Conservation (phyloP, 768 basidiomycete genomes). For the Naematelia encephala region DNA sequence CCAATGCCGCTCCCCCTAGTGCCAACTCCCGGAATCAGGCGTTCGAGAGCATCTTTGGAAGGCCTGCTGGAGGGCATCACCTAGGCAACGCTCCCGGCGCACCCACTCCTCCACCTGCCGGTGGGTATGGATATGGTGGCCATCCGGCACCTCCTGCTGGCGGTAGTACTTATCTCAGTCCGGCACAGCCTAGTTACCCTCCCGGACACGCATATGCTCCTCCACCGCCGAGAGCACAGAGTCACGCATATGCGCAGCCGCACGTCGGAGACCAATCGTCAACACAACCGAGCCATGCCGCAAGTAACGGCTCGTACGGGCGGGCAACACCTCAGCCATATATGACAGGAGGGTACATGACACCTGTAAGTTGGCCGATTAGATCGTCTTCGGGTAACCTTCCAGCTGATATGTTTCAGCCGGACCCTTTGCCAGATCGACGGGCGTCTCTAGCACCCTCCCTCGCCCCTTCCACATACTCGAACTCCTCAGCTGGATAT, state of each 20-base stretch:
- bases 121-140: conserved; percentile 6
- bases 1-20: conserved; percentile 8
- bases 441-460: conserved; percentile 41
- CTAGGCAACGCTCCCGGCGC: conserved; percentile 14
- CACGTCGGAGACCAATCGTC: conserved; percentile 16
- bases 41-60: conserved; percentile 50
- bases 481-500: conserved; percentile 32
- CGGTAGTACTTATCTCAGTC: conserved; percentile 22
- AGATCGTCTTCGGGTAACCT: background rate
- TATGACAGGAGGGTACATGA: background rate
- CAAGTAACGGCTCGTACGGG: conserved; percentile 3
- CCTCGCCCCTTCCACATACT: conserved; percentile 36
- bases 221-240: conserved; percentile 14
- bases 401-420: conserved; percentile 2
- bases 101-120: conserved; percentile 9
- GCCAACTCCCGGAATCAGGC: conserved; percentile 43
- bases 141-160: conserved; percentile 6
- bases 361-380: background rate
- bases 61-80: conserved; percentile 47
- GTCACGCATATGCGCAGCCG: conserved; percentile 9
- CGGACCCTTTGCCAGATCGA: conserved; percentile 13
- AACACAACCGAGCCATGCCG: conserved; percentile 1
- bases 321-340: conserved; percentile 6
- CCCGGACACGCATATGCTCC: conserved; percentile 24
- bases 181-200: conserved; percentile 42